Percentiles rank a stretch among this genome's conserved stretches.
These are phyloP conservation scores for Pseudozyma tsukubaensis DNA, from an alignment of 1,284 basidiomycete genomes.

Conservation along the genomic window DNA sequence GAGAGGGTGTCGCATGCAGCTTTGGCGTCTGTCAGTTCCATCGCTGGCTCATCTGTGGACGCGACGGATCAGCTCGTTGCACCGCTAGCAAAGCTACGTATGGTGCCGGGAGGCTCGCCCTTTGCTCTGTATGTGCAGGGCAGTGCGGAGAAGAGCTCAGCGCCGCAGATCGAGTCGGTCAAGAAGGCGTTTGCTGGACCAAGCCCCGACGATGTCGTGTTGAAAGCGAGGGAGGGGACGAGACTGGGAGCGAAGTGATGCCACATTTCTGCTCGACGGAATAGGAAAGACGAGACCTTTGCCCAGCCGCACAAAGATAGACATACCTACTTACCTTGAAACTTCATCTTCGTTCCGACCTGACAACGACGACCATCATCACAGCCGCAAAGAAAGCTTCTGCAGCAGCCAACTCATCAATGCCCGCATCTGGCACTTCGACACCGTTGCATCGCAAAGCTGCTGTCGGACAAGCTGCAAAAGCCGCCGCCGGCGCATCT, in stretches of 20 bases:
- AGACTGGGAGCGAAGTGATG: slow-evolving; percentile 53
- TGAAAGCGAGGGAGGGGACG: slow-evolving; percentile 82
- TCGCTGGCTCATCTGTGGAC: slow-evolving; percentile 23
- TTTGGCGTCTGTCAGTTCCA: slow-evolving; percentile 18
- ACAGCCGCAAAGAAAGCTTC: slow-evolving; percentile 47
- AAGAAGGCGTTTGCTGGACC: slow-evolving; percentile 76
- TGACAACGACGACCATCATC: not conserved
- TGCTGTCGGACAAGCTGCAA: slow-evolving; percentile 45
- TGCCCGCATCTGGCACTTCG: slow-evolving; percentile 44
- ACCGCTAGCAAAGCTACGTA: slow-evolving; percentile 15
- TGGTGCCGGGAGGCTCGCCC: slow-evolving; percentile 46
- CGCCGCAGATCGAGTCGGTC: slow-evolving; percentile 35
- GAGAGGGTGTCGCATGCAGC: not conserved
- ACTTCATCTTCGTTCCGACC: not conserved
- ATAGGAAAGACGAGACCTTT: not conserved
- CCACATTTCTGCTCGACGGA: not conserved
- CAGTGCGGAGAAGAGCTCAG: slow-evolving; percentile 3
- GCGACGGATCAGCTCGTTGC: slow-evolving; percentile 27
- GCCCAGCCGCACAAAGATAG: not conserved
- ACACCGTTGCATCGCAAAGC: slow-evolving; percentile 48
- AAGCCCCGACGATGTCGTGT: slow-evolving; percentile 87
- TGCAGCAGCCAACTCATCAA: slow-evolving; percentile 31
- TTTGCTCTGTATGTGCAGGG: slow-evolving; percentile 40
- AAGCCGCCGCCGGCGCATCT: slow-evolving; percentile 39
- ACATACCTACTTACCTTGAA: slow-evolving; percentile 7